phyloP scores from a whole-genome alignment of 1,284 basidiomycete genomes.

The Leucoagaricus sp. region DNA sequence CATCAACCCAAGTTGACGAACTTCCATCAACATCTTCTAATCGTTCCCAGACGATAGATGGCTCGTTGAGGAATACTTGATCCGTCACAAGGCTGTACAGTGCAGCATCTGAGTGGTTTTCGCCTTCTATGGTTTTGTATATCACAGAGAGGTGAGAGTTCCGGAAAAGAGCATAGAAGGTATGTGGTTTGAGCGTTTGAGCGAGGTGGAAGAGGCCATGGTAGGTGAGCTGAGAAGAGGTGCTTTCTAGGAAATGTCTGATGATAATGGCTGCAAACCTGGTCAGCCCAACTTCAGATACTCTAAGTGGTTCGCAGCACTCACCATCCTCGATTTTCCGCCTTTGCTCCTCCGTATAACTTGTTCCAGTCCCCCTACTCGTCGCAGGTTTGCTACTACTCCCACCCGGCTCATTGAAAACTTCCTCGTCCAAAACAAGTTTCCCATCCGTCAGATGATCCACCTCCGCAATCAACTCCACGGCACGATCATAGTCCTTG shows the following conservation, averaged over 20 bases:
- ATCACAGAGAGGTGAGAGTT: slow-evolving; percentile 89
- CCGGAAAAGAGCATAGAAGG: slow-evolving; percentile 81
- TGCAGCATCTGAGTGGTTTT: slow-evolving; percentile 40
- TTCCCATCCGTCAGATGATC: slow-evolving; percentile 70
- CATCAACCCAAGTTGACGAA: slow-evolving; percentile 75
- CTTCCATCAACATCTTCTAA: slow-evolving; percentile 86
- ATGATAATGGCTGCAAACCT: slow-evolving; percentile 60
- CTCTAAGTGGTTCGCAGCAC: too few relatives aligned
- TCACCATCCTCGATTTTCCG: slow-evolving; percentile 67
- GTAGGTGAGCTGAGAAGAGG: slow-evolving; percentile 85
- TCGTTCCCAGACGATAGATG: slow-evolving; percentile 85
- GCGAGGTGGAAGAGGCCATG: slow-evolving; percentile 75
- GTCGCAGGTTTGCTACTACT: slow-evolving; percentile 11
- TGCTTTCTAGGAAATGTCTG: slow-evolving; percentile 69
- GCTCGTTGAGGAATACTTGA: slow-evolving; percentile 74
- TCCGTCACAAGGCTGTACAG: slow-evolving; percentile 86
- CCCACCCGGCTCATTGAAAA: slow-evolving; percentile 12
- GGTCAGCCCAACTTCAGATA: too few relatives aligned
- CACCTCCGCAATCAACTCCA: slow-evolving; percentile 74
- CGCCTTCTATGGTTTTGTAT: slow-evolving; percentile 51
- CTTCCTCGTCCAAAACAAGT: slow-evolving; percentile 46
- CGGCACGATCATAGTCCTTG: slow-evolving; percentile 70
- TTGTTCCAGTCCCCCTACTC: slow-evolving; percentile 22
- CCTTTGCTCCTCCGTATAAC: slow-evolving; percentile 50
- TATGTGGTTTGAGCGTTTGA: slow-evolving; percentile 50